Evolutionary conservation across 2,329 filamentous ascomycete species (phyloP), one percentile per base, ranked within the genome.

Genomic region (Aciculosporium take): DNA sequence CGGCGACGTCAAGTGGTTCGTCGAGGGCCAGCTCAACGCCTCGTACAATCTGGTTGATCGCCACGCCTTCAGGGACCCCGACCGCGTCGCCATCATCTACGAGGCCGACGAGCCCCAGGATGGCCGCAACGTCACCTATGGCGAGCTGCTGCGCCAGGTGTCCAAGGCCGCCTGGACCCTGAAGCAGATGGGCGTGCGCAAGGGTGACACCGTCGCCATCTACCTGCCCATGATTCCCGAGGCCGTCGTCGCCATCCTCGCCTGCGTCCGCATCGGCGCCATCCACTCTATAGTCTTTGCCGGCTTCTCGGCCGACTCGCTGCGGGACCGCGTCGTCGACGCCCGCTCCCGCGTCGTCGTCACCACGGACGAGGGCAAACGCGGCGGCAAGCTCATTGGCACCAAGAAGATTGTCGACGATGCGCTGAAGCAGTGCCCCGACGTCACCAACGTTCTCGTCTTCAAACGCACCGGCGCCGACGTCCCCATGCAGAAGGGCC

Each of bases 321-420:
- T 98, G 37, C 83, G 89, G 49, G 91, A 98, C 64, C 87, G 91
- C 57, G 88, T 98, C 55, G 69, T 91, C 46, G 91, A 98, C 58
- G 89, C 84, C 45, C 68, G 85, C 52, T 89, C 82, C 61, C 94
- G 83, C 68, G 84, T 96, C 41, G 82, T 96, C 64, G 95, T 98
- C 58, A 98, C 91, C 45, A 83, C 86, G 2, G 91, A 98, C 60
- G 91, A 98, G 72, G 91, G 91, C 58, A 94, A 93, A 75, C 86
- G 91, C 55, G 91, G 91, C 54, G 91, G 91, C 61, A 98, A 96
- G 72, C 65, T 93, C 55, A 95, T 98, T 59, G 84, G 85, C 56
- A 96, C 89, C 55, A 96, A 98, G 79, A 94, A 94, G 72, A 96
- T 98, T 59, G 91, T 96, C 51, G 91, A 98, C 57, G 91, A 96